Base-by-base conservation (phyloP, 1,139 yeast species). In the Yamadazyma conglobata region DNA sequence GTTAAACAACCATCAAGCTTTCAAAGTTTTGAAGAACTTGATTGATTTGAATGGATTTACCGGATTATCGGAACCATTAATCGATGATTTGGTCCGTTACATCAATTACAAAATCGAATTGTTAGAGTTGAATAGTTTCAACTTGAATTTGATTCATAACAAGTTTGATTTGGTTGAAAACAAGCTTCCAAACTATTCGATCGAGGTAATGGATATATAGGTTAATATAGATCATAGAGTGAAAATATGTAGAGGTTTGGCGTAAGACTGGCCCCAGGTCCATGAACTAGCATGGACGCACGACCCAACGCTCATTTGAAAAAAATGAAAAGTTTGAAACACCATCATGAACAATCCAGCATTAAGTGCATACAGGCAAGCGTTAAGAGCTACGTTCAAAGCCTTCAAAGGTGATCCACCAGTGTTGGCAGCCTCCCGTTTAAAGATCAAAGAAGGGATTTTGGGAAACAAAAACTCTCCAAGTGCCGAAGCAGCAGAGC, bases 371-470 rank as follows among this genome's bases (percentile, higher is more conserved):
- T 87, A 84, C 55, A 72, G 87, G 49, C 62, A 65, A 30, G 83
- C 88, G 2, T 58, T 81, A 35, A 70, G 91, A 45, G 89, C 95
- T 10, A 78, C 93, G 1, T 60, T 64, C 25, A 46, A 77, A 4
- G 93, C 91, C 0, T 87, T 87, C 53, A 55, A 60, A 37, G 64
- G 69, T 11, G 94, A 85, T 47, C 21, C 49, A 0, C 54, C 59
- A 7, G 71, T 83, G 24, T 55, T 83, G 25, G 31, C 34, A 2
- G 85, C 89, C 0, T 81, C 96, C 4, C 71, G 89, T 47, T 46
- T 52, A 3, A 72, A 80, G 50, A 76, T 89, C 46, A 76, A 75
- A 44, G 63, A 72, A 31, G 83, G 82, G 3, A 81, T 80, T 54
- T 57, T 63, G 21, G 56, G 63, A 24, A 58, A 66, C 25, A 44